Percentiles rank a stretch among this genome's conserved stretches.
Conservation (phyloP, 306 rosid species). For the Fagus crenata region DNA sequence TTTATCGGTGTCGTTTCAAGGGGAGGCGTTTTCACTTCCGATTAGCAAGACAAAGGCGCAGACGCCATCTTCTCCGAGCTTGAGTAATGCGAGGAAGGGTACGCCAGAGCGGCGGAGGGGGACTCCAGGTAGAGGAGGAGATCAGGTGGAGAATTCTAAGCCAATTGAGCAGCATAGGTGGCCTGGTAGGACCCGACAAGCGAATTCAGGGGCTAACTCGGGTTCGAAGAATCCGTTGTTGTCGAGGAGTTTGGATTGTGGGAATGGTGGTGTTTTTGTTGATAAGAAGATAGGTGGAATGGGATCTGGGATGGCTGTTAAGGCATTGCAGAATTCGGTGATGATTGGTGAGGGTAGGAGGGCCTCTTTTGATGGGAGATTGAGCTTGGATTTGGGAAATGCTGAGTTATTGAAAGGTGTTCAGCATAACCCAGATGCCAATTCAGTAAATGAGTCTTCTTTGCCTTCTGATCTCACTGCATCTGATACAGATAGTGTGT, state of each 20-base stretch:
- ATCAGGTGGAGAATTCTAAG: conserved; percentile 78
- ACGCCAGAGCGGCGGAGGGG: conserved; percentile 91
- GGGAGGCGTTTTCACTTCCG: conserved; percentile 93
- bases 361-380: conserved; percentile 75
- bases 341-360: conserved; percentile 58
- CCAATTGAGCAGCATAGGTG: conserved; percentile 84
- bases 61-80: conserved; percentile 30
- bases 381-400: conserved; percentile 86
- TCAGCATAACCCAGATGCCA: conserved; percentile 49
- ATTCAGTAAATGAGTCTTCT: conserved; percentile 48
- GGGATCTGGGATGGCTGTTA: conserved; percentile 69
- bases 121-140: conserved; percentile 60
- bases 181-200: conserved; percentile 72
- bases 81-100: conserved; percentile 53
- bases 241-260: conserved; percentile 65
- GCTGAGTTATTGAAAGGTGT: conserved; percentile 49
- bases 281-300: conserved; percentile 54
- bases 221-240: conserved; percentile 31
- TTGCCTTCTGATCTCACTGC: conserved; percentile 79
- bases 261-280: conserved; percentile 37
- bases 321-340: conserved; percentile 70
- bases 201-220: conserved; percentile 35
- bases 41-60: conserved; percentile 83
- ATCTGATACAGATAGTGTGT: conserved; percentile 94
- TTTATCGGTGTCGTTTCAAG: conserved; percentile 93